Percentiles rank a stretch among this genome's conserved stretches.
Conservation (phyloP, 805 yeast species). For the Sugiyamaella mastotermitis region DNA sequence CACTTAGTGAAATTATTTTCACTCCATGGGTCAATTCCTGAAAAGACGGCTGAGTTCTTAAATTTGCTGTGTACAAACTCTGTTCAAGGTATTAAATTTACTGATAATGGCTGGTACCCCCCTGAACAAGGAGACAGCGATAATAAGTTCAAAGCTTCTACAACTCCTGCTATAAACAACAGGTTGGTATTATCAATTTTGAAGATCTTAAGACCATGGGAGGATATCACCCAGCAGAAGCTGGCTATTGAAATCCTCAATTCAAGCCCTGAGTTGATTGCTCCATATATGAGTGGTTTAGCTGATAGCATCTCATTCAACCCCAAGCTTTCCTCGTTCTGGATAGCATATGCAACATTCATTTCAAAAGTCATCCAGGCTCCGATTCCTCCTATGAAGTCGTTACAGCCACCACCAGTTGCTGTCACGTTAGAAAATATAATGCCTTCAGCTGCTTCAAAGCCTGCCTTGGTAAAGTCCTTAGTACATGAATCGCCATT, state of each 20-base stretch:
- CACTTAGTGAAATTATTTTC: slow-evolving; percentile 51
- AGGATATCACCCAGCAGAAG: slow-evolving; percentile 56
- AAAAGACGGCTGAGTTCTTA: slow-evolving; percentile 39
- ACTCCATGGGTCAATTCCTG: slow-evolving; percentile 28
- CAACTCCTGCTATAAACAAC: slow-evolving; percentile 43
- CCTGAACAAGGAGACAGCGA: slow-evolving; percentile 7
- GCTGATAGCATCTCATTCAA: slow-evolving; percentile 45
- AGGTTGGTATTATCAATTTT: slow-evolving; percentile 58
- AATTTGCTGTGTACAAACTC: slow-evolving; percentile 42
- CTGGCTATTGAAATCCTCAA: slow-evolving; percentile 46
- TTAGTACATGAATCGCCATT: slow-evolving; percentile 45
- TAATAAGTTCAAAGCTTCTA: neutral
- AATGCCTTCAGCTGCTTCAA: slow-evolving; percentile 59
- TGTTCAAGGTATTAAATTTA: slow-evolving; percentile 28
- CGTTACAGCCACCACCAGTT: slow-evolving; percentile 30
- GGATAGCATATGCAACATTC: slow-evolving; percentile 69
- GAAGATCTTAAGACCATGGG: slow-evolving; percentile 74
- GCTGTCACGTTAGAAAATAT: slow-evolving; percentile 46
- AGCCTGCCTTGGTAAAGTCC: slow-evolving; percentile 51
- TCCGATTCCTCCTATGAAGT: slow-evolving; percentile 40
- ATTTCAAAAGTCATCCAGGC: slow-evolving; percentile 53
- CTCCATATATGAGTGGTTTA: slow-evolving; percentile 45
- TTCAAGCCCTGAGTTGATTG: slow-evolving; percentile 60
- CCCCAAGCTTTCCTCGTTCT: slow-evolving; percentile 73
- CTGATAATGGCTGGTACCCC: slow-evolving; percentile 28